These are phyloP conservation scores for Geotrichum ghanense DNA, from an alignment of 805 yeast genomes.

Conservation along the genomic window DNA sequence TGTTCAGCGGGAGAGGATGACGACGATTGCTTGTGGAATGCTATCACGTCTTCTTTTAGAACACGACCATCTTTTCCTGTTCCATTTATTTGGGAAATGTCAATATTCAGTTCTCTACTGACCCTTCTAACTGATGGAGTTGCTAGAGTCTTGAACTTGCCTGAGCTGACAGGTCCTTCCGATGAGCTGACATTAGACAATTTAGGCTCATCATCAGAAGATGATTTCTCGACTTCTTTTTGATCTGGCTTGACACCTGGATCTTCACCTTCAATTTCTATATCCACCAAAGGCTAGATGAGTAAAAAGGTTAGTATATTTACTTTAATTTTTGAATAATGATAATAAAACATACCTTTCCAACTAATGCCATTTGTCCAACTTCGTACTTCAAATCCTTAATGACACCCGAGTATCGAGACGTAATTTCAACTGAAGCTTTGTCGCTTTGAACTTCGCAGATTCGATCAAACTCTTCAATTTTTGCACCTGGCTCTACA, in stretches of 20 bases:
- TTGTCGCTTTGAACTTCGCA: slow-evolving; percentile 28
- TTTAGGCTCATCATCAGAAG: slow-evolving; percentile 2
- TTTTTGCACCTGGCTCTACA: slow-evolving; percentile 25
- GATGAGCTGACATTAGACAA: slow-evolving; percentile 4
- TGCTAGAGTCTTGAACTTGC: slow-evolving; percentile 16
- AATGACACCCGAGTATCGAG: slow-evolving; percentile 24
- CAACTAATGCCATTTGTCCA: slow-evolving; percentile 27
- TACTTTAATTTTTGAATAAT: too few relatives aligned
- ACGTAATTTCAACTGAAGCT: slow-evolving; percentile 27
- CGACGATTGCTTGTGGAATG: slow-evolving; percentile 2
- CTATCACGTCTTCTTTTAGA: slow-evolving; percentile 23
- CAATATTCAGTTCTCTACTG: slow-evolving; percentile 19
- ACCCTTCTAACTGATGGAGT: slow-evolving; percentile 27
- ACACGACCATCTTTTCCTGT: slow-evolving; percentile 26
- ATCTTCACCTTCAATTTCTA: slow-evolving; percentile 18
- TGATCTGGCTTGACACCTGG: not conserved
- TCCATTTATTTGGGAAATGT: slow-evolving; percentile 18
- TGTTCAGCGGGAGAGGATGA: slow-evolving; percentile 3
- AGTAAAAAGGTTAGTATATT: too few relatives aligned
- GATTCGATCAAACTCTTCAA: slow-evolving; percentile 26
- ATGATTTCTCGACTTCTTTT: slow-evolving; percentile 2
- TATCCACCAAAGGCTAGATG: slow-evolving; percentile 25
- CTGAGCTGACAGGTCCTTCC: not conserved
- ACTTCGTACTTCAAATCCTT: slow-evolving; percentile 24
- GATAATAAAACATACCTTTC: too few relatives aligned